Base-by-base conservation (phyloP, 257 asterid genomes). In the Fraxinus pennsylvanica region DNA sequence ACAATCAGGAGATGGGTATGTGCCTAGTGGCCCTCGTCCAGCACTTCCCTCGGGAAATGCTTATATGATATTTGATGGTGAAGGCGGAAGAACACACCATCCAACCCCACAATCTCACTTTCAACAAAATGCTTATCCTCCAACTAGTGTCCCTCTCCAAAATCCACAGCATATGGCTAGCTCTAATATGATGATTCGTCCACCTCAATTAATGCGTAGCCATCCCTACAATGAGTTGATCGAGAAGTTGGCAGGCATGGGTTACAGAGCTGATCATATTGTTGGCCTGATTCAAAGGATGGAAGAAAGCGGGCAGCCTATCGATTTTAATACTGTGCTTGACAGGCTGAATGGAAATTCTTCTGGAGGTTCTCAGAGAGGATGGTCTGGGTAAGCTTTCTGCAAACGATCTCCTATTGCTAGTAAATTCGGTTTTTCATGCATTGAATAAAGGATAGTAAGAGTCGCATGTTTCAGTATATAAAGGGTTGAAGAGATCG, bases 241-340 rank as follows among this genome's bases (percentile, higher is more conserved):
- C 41, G 99, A 96, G 87, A 95, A 95, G 88, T 13, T 95, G 85
- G 91, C 83, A 74, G 82, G 89, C 84, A 93, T 95, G 98, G 99
- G 99, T 57, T 93, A 84, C 84, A 84, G 98, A 79, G 96, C 87
- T 65, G 98, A 93, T 45, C 92, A 88, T 69, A 92, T 93, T 47
- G 79, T 89, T 71, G 83, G 90, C 14, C 85, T 85, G 72, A 96
- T 96, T 71, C 96, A 88, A 79, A 92, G 96, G 94, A 83, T 96
- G 70, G 98, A 95, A 79, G 98, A 92, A 86, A 90, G 85, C n/a
- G 97, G 99, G 29, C 97, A 92, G 82, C 79, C 94, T 50, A 86
- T 93, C 21, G 99, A 95, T 82, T 95, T 92, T 76, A 92, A 95
- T 67, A 70, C 92, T 0, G 92, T 95, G 85, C 89, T 92, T 0